phyloP scores from a whole-genome alignment of 2,329 filamentous ascomycete species.

The Cladosporium sp. region DNA sequence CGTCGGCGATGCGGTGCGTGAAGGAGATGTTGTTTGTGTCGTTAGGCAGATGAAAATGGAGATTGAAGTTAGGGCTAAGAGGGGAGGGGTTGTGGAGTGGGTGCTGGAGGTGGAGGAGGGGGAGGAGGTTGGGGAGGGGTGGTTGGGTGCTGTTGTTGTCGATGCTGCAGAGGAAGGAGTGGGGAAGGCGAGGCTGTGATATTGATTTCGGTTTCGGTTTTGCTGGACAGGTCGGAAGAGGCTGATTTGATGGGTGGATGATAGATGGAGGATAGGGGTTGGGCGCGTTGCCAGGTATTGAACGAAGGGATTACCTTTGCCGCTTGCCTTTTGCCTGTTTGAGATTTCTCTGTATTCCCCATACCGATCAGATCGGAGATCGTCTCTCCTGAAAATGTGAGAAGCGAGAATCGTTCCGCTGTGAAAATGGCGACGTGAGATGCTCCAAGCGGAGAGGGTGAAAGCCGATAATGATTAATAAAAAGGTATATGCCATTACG shows the following conservation, averaged over 20 bases:
- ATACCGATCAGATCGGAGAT: too few species aligned
- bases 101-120: conserved; percentile 51
- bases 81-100: conserved; percentile 48
- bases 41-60: conserved; percentile 69
- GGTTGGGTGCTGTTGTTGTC: conserved; percentile 48
- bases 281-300: too few species aligned
- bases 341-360: too few species aligned
- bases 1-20: conserved; percentile 45
- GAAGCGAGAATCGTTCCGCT: too few species aligned
- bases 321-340: too few species aligned
- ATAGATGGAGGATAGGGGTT: too few species aligned
- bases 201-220: background rate
- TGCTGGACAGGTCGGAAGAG: background rate
- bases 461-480: background rate
- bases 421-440: too few species aligned
- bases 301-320: too few species aligned
- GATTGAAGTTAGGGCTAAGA: conserved; percentile 54
- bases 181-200: background rate
- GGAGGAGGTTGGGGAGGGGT: conserved; percentile 54
- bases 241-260: too few species aligned
- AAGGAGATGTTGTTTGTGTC: conserved; percentile 54
- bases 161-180: conserved; percentile 32
- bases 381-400: too few species aligned
- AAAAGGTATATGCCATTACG: background rate
- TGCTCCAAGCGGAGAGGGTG: too few species aligned